phyloP scores from a whole-genome alignment of 192 early-diverging fungal species.

The Podila minutissima region DNA sequence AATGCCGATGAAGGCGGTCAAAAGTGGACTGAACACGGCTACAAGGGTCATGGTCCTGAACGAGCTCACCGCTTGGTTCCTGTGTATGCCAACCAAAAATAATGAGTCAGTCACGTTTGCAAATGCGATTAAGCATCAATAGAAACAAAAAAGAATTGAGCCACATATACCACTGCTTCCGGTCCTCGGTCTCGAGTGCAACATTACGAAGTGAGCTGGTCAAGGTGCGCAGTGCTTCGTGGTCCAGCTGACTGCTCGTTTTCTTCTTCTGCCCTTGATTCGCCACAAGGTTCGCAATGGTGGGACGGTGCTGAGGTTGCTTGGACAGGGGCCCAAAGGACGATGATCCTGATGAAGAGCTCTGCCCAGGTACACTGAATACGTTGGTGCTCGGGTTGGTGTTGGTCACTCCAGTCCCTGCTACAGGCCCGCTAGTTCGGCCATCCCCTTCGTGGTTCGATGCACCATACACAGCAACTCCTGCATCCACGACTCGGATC shows the following conservation, averaged over 20 bases:
- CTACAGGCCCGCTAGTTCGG: too few species aligned
- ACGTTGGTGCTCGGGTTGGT: too few species aligned
- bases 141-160: neutral
- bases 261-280: slow-evolving; percentile 2
- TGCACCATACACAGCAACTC: too few species aligned
- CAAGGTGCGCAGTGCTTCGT: slow-evolving; percentile 19
- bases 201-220: slow-evolving; percentile 18
- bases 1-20: slow-evolving; percentile 23
- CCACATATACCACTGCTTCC: slow-evolving; percentile 25
- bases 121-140: neutral
- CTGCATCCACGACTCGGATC: too few species aligned
- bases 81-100: neutral
- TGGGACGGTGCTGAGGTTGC: neutral
- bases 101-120: neutral
- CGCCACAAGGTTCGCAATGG: slow-evolving; percentile 14
- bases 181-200: slow-evolving; percentile 15
- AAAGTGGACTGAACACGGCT: slow-evolving; percentile 12
- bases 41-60: slow-evolving; percentile 18
- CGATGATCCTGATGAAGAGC: too few species aligned
- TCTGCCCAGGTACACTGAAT: too few species aligned
- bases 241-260: neutral
- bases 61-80: slow-evolving; percentile 18
- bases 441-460: too few species aligned
- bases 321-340: too few species aligned
- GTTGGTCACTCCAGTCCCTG: too few species aligned